A percentile compares a stretch with the other conserved stretches of the same genome.
Conservation (phyloP, 2,329 filamentous ascomycete species). For the Ciborinia camelliae region DNA sequence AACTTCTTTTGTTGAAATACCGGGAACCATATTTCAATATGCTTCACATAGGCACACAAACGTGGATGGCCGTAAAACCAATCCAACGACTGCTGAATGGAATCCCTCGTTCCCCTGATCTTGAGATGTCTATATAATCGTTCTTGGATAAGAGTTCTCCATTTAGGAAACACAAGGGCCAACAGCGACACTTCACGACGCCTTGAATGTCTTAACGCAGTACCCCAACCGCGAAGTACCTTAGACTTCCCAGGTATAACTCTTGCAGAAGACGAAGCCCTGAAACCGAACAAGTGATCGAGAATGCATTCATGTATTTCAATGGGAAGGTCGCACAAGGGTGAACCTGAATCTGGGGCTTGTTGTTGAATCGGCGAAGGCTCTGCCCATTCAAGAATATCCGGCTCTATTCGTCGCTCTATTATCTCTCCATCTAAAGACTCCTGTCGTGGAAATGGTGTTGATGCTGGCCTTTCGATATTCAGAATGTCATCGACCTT, state of each 20-base stretch:
- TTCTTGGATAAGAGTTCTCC: slow-evolving; percentile 66
- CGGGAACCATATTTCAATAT: slow-evolving; percentile 75
- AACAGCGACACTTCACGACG: slow-evolving; percentile 64
- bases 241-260: slow-evolving; percentile 50
- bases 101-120: slow-evolving; percentile 66
- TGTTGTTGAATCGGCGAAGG: slow-evolving; percentile 10
- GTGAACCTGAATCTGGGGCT: slow-evolving; percentile 15
- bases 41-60: slow-evolving; percentile 62
- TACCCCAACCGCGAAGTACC: slow-evolving; percentile 58
- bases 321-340: slow-evolving; percentile 51
- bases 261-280: slow-evolving; percentile 59
- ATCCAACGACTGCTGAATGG: slow-evolving; percentile 53
- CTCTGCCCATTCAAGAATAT: not conserved
- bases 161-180: slow-evolving; percentile 59
- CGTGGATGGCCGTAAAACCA: slow-evolving; percentile 60
- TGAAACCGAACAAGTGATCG: slow-evolving; percentile 67
- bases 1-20: slow-evolving; percentile 51
- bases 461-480: slow-evolving; percentile 36
- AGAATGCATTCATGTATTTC: slow-evolving; percentile 72
- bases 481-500: slow-evolving; percentile 34
- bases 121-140: slow-evolving; percentile 74
- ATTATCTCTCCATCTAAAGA: slow-evolving; percentile 32
- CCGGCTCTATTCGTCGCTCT: slow-evolving; percentile 19
- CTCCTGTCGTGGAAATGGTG: slow-evolving; percentile 37
- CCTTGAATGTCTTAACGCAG: slow-evolving; percentile 62